A percentile compares a stretch with the other conserved stretches of the same genome.
phyloP scores from a whole-genome alignment of 2,329 filamentous ascomycete species.

The Lecanicillium sp. region DNA sequence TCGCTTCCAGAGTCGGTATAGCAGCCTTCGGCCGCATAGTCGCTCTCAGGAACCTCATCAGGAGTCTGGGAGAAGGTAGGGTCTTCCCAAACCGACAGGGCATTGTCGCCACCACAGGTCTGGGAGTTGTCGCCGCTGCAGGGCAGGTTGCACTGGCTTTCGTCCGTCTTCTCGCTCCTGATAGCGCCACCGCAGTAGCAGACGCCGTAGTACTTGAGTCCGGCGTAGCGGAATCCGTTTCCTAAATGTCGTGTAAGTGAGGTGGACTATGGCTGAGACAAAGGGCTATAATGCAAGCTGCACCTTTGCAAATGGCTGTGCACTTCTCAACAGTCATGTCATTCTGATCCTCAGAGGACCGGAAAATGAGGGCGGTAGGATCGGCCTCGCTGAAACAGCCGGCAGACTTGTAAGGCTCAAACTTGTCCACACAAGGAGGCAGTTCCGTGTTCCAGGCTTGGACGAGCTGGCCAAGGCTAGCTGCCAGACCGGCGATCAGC shows the following conservation, averaged over 20 bases:
- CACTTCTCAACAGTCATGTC: conserved; percentile 41
- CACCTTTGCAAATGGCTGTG: conserved; percentile 40
- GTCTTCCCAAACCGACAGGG: conserved; percentile 40
- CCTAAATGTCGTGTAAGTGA: conserved; percentile 17
- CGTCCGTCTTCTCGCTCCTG: conserved; percentile 39
- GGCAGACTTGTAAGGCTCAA: conserved; percentile 36
- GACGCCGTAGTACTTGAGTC: conserved; percentile 40
- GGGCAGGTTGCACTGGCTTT: conserved; percentile 49
- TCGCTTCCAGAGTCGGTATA: conserved; percentile 39
- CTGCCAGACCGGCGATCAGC: too few relatives aligned
- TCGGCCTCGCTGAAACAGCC: conserved; percentile 37
- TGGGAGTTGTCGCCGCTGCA: conserved; percentile 38
- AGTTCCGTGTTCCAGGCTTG: conserved; percentile 15
- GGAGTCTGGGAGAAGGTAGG: conserved; percentile 36
- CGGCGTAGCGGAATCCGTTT: conserved; percentile 42
- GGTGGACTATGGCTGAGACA: background rate
- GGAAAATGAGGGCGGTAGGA: conserved; percentile 29
- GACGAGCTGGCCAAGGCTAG: background rate
- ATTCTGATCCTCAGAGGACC: conserved; percentile 25
- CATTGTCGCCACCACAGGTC: conserved; percentile 37
- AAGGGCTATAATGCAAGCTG: conserved; percentile 4
- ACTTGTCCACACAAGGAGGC: conserved; percentile 34
- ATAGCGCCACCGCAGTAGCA: conserved; percentile 46
- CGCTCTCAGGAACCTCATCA: conserved; percentile 35
- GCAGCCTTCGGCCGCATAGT: conserved; percentile 54